Conservation (phyloP, 2,329 filamentous ascomycete species). For the Conoideocrella luteorostrata region DNA sequence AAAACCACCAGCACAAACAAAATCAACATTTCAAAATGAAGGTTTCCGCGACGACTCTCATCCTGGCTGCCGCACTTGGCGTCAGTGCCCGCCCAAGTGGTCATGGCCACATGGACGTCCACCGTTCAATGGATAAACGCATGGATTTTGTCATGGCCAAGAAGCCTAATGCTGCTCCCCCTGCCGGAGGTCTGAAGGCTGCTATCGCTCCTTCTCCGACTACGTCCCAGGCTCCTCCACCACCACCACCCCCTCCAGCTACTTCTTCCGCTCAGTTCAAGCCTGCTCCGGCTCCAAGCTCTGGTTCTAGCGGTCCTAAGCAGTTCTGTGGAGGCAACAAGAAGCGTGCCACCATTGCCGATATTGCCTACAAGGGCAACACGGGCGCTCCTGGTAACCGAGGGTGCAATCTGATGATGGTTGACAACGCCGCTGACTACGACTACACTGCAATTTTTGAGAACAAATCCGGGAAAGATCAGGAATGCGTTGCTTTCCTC, state of each 20-base stretch:
- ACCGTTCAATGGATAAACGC: conserved; percentile 25
- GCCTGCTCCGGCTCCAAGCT: conserved; percentile 9
- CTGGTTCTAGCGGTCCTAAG: conserved; percentile 16
- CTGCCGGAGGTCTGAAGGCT: conserved; percentile 10
- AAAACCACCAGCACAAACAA: background rate
- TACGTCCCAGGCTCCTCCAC: background rate
- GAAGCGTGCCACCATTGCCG: conserved; percentile 40
- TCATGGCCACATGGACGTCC: conserved; percentile 28
- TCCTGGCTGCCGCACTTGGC: conserved; percentile 34
- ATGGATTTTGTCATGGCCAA: conserved; percentile 28
- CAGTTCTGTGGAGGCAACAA: conserved; percentile 29
- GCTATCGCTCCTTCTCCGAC: background rate
- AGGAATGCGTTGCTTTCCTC: conserved; percentile 41
- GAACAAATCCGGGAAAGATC: conserved; percentile 27
- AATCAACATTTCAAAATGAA: conserved; percentile 30
- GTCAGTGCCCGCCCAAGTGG: conserved; percentile 35
- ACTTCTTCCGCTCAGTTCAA: conserved; percentile 1
- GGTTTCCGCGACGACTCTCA: conserved; percentile 29
- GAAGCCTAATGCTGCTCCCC: conserved; percentile 24
- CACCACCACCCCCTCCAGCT: background rate
- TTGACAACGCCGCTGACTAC: conserved; percentile 34
- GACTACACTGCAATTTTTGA: conserved; percentile 37
- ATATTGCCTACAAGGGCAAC: conserved; percentile 45
- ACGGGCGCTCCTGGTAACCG: conserved; percentile 32
- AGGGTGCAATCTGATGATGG: conserved; percentile 47